Conservation (phyloP, 139 green algal species). For the Penium margaritaceum region DNA sequence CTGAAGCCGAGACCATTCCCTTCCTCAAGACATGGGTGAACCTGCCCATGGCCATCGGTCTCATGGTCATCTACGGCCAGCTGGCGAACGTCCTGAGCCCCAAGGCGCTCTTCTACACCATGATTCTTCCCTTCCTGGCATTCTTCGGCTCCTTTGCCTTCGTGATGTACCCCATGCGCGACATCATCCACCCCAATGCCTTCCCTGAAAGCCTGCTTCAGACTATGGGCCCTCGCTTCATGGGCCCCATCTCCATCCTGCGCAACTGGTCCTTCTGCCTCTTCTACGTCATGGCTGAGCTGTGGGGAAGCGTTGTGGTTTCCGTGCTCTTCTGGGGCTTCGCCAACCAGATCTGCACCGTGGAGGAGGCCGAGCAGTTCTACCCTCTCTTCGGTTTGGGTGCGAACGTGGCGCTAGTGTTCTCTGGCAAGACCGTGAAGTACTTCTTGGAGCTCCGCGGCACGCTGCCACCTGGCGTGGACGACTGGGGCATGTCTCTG, state of each 20-base stretch:
- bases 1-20: constrained; percentile 91
- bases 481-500: constrained; percentile 89
- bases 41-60: constrained; percentile 61
- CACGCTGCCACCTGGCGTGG: constrained; percentile 77
- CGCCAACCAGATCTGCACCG: constrained; percentile 91
- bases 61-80: constrained; percentile 82
- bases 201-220: constrained; percentile 70
- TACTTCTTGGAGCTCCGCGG: constrained; percentile 78
- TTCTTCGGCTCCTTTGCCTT: constrained; percentile 94
- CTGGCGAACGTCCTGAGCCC: constrained; percentile 78
- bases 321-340: constrained; percentile 97
- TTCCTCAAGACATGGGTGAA: constrained; percentile 63
- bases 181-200: constrained; percentile 78
- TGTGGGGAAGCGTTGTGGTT: constrained; percentile 95
- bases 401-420: constrained; percentile 95
- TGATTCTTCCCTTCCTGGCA: constrained; percentile 91
- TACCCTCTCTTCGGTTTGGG: constrained; percentile 95
- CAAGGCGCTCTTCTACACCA: constrained; percentile 89
- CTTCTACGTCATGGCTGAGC: constrained; percentile 98
- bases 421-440: constrained; percentile 87
- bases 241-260: constrained; percentile 89
- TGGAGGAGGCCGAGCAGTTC: constrained; percentile 92
- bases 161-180: constrained; percentile 83
- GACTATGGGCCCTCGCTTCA: constrained; percentile 63
- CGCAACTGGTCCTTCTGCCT: constrained; percentile 97